These are phyloP conservation scores for Dactylorhiza incarnata DNA, from an alignment of 106 monocot species.

Conservation along the genomic window DNA sequence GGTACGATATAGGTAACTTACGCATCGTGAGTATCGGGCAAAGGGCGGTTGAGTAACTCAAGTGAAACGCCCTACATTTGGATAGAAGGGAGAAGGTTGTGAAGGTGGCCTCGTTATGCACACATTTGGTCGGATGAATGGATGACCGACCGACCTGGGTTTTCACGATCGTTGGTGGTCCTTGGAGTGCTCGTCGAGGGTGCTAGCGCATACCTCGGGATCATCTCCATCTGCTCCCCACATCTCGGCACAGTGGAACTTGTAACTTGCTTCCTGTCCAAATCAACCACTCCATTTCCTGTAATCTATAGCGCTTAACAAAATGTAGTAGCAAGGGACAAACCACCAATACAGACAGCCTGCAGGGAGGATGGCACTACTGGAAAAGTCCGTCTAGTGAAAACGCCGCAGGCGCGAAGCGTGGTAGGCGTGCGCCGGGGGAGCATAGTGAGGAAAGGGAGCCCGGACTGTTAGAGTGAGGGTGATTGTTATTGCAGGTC, in stretches of 20 bases:
- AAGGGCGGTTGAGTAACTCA: constrained; percentile 13
- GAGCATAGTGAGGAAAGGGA: constrained; percentile 9
- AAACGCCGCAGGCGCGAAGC: constrained; percentile 18
- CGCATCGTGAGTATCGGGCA: constrained; percentile 14
- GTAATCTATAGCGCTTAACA: no score
- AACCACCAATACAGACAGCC: no score
- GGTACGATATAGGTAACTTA: no score
- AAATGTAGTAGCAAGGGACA: no score
- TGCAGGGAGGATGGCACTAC: constrained; percentile 21
- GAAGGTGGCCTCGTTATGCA: neutral
- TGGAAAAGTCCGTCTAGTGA: constrained; percentile 4
- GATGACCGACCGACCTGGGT: constrained; percentile 4
- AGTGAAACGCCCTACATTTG: neutral
- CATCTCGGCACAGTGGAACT: constrained; percentile 26
- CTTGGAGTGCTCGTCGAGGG: constrained; percentile 23
- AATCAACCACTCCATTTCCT: neutral
- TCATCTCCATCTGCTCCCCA: constrained; percentile 27
- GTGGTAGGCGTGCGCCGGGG: constrained; percentile 10
- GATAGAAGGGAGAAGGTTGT: neutral
- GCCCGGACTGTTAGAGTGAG: neutral
- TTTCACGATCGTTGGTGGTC: constrained; percentile 23
- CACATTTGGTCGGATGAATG: neutral
- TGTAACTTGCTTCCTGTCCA: constrained; percentile 17
- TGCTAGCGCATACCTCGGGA: constrained; percentile 22
- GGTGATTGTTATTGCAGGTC: no score